Base-by-base conservation (phyloP, 2,329 filamentous ascomycete species). In the Paramyrothecium roridum region DNA sequence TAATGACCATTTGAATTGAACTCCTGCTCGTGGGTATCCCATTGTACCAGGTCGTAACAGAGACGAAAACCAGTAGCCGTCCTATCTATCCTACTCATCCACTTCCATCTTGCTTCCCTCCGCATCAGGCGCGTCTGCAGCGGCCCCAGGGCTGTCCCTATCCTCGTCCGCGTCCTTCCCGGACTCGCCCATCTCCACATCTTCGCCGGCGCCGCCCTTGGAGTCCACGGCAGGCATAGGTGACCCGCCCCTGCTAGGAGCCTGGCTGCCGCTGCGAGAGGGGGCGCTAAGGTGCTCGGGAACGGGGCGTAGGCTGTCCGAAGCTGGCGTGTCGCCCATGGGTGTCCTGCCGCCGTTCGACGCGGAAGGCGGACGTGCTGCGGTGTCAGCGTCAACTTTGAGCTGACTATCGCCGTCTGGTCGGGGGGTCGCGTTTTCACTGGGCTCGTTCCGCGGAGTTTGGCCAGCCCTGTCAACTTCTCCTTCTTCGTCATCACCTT, bases 21-120 rank as follows among this genome's bases (percentile, higher is more conserved):
- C 49, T 51, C 49, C 49, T 26, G 26, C 17, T n/a, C 19, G 16
- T 34, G 30, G 60, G 60, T 62, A 62, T 62, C 59, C 54, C 51
- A 56, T 56, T 53, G 48, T 58, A 59, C 56, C 56, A 54, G 43
- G 47, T 16, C 37, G 37, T 43, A 19, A 43, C 13, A 19, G 37
- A 26, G 30, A 50, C 26, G n/a, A 7, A 26, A 7, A 19, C 21
- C 19, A 49, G 17, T 49, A 23, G 16, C 50, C 21, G 40, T 45
- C 30, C 19, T n/a, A 56, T 30, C 26, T 30, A 45, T 16, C 34
- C 56, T 69, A 72, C 50, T 80, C 62, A 75, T 90, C 75, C 50
- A 78, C 70, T 54, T 91, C 88, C 88, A 91, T 91, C 64, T 77
- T 82, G 61, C 88, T 85, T 8, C 73, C 78, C 30, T 66, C 68